These are phyloP conservation scores for Clonostachys solani DNA, from an alignment of 2,329 filamentous ascomycete species.

Conservation along the genomic window DNA sequence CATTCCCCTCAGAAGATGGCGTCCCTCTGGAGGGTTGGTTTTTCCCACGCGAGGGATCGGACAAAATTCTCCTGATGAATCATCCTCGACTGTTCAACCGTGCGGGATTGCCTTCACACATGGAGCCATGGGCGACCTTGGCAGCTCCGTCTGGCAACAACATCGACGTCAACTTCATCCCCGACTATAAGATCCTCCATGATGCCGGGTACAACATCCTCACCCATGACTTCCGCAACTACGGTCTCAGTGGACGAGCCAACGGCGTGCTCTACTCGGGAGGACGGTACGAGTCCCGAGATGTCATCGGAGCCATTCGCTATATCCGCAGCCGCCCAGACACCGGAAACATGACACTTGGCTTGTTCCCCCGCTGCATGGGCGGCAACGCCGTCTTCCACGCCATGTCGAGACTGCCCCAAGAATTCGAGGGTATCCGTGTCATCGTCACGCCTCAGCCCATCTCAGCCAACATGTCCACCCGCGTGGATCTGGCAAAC, in stretches of 20 bases:
- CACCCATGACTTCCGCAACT: constrained; percentile 23
- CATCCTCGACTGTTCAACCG: constrained; percentile 4
- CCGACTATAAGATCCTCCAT: constrained; percentile 6
- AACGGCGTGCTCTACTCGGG: background rate
- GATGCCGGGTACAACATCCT: constrained; percentile 5
- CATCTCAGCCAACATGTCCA: background rate
- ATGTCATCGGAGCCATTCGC: constrained; percentile 2
- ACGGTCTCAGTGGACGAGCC: constrained; percentile 1
- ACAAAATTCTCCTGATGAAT: constrained; percentile 3
- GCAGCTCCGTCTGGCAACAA: background rate
- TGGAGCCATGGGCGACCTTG: constrained; percentile 1
- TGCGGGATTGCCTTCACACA: constrained; percentile 1
- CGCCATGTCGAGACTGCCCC: constrained; percentile 1
- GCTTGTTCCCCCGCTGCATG: constrained; percentile 3
- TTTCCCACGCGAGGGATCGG: constrained; percentile 1
- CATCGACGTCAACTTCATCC: constrained; percentile 4
- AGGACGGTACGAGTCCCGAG: constrained; percentile 3
- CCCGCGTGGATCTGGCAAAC: background rate
- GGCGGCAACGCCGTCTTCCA: constrained; percentile 3
- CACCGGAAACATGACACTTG: constrained; percentile 2
- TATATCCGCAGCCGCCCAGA: constrained; percentile 2
- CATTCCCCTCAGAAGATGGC: constrained; percentile 3
- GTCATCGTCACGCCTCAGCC: constrained; percentile 2
- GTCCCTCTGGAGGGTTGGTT: constrained; percentile 4
- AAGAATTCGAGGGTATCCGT: constrained; percentile 2